A percentile compares a stretch with the other conserved stretches of the same genome.
Conservation (phyloP, 176 grass and related monocot genomes). For the Melocanna baccifera region DNA sequence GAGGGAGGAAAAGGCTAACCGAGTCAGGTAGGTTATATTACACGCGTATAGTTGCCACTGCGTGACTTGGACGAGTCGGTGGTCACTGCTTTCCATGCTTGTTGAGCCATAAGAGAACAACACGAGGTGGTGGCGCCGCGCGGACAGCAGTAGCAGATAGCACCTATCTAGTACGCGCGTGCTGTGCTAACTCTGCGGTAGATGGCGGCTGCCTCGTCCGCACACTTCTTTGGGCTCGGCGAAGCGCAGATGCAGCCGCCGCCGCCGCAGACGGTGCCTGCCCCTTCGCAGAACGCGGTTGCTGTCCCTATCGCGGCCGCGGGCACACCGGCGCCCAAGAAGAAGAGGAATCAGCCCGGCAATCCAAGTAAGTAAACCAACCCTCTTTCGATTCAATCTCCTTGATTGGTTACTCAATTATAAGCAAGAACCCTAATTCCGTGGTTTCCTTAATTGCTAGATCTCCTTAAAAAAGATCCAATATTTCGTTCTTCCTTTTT, state of each 20-base stretch:
- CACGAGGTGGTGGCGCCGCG: not conserved
- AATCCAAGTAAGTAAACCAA: slow-evolving; percentile 36
- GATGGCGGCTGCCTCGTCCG: slow-evolving; percentile 37
- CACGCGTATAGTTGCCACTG: not conserved
- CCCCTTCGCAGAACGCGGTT: not conserved
- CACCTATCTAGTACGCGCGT: not conserved
- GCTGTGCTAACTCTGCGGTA: not conserved
- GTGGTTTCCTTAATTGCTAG: not conserved
- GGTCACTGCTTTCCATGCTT: not conserved
- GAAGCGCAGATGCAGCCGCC: slow-evolving; percentile 16
- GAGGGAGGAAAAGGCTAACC: not conserved
- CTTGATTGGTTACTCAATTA: not conserved
- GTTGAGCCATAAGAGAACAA: not conserved
- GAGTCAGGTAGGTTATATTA: slow-evolving; percentile 18
- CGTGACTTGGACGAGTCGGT: slow-evolving; percentile 15
- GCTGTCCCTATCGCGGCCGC: not conserved
- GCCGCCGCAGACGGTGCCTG: not conserved
- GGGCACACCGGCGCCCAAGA: slow-evolving; percentile 27
- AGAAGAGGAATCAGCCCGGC: slow-evolving; percentile 46
- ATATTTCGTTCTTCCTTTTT: not conserved
- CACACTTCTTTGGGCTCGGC: slow-evolving; percentile 36
- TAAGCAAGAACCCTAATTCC: not conserved
- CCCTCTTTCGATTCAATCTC: not conserved
- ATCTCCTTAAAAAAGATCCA: not conserved
- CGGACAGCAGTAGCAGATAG: not conserved